These are phyloP conservation scores for Hypoxylon sp. DNA, from an alignment of 2,329 filamentous ascomycete genomes.

Conservation along the genomic window DNA sequence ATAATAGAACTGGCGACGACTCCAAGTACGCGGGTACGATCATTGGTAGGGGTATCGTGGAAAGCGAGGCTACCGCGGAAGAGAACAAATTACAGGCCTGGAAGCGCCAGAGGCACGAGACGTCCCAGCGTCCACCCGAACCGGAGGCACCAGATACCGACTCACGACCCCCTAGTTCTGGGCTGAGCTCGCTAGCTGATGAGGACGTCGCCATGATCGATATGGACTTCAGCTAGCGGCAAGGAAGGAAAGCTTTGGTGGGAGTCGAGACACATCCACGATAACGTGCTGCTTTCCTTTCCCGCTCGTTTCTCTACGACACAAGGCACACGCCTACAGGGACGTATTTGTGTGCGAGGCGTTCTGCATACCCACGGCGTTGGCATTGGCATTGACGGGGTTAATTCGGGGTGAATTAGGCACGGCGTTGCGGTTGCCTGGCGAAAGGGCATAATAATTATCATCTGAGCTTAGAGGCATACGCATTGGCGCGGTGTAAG, in stretches of 20 bases:
- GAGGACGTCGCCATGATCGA: conserved; percentile 58
- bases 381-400: conserved; percentile 1
- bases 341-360: neutral
- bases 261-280: neutral
- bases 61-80: conserved; percentile 80
- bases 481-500: neutral
- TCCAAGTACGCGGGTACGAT: conserved; percentile 87
- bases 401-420: neutral
- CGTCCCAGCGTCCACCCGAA: conserved; percentile 48
- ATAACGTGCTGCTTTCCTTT: neutral
- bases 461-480: neutral
- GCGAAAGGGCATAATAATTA: neutral
- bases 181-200: conserved; percentile 69
- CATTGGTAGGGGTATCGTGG: conserved; percentile 79
- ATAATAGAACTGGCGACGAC: conserved; percentile 89
- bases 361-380: conserved; percentile 32
- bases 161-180: conserved; percentile 65
- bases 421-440: neutral
- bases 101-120: conserved; percentile 59
- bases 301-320: neutral
- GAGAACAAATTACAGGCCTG: conserved; percentile 78
- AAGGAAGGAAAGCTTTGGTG: neutral
- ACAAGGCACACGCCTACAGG: neutral
- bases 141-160: conserved; percentile 50
- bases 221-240: conserved; percentile 34